phyloP scores from a whole-genome alignment of 257 asterid species.

The Gentiana dahurica region DNA sequence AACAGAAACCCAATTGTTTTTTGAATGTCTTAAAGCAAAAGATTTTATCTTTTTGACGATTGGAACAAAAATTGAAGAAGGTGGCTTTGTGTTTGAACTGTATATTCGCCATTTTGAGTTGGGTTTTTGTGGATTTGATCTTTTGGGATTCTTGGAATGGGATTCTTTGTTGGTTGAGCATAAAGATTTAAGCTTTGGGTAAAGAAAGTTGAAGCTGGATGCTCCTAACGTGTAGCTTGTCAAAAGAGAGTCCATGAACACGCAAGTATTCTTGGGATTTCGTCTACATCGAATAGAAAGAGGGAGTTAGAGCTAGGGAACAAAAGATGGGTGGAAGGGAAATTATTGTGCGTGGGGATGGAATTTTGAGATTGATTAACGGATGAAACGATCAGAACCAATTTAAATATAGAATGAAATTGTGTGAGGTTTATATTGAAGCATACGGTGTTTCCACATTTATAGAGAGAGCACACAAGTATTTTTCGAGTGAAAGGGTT shows the following conservation, averaged over 20 bases:
- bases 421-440: too few species aligned
- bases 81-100: constrained; percentile 28
- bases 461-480: too few species aligned
- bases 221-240: constrained; percentile 23
- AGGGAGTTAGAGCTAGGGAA: too few species aligned
- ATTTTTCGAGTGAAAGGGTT: too few species aligned
- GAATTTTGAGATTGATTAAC: too few species aligned
- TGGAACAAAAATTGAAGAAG: constrained; percentile 42
- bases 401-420: too few species aligned
- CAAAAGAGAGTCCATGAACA: constrained; percentile 38
- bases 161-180: constrained; percentile 18
- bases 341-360: too few species aligned
- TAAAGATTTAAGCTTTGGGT: constrained; percentile 6
- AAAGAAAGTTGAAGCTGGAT: constrained; percentile 16
- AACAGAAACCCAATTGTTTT: constrained; percentile 19
- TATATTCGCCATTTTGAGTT: constrained; percentile 25
- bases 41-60: constrained; percentile 29
- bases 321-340: too few species aligned
- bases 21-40: constrained; percentile 35
- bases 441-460: too few species aligned
- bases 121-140: constrained; percentile 25
- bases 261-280: background rate
- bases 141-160: constrained; percentile 11
- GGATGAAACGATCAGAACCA: too few species aligned
- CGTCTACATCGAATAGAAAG: too few species aligned